phyloP scores from a whole-genome alignment of 2,329 filamentous ascomycete species.

The Neofusicoccum kwambonambiense region DNA sequence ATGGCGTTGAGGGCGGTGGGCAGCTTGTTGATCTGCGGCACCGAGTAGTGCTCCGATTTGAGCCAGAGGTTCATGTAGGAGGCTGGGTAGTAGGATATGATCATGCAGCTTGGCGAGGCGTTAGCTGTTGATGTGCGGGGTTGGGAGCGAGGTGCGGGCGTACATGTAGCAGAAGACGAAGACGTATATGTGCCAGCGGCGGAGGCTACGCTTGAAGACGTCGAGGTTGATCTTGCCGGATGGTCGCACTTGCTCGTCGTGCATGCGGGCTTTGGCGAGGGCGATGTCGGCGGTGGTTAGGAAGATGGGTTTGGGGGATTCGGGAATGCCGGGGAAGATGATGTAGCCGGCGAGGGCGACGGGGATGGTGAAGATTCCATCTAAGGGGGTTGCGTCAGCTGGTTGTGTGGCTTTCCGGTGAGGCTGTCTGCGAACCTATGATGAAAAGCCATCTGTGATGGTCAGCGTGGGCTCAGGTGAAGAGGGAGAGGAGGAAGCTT shows the following conservation, averaged over 20 bases:
- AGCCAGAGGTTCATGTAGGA: constrained; percentile 56
- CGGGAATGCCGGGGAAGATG: constrained; percentile 53
- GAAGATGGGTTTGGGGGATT: constrained; percentile 52
- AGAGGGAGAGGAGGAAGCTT: neutral
- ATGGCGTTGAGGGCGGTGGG: constrained; percentile 52
- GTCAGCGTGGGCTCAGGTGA: constrained; percentile 32
- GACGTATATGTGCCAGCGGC: constrained; percentile 54
- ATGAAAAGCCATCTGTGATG: constrained; percentile 51
- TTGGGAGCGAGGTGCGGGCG: constrained; percentile 28
- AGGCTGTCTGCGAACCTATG: constrained; percentile 31
- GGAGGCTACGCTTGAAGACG: constrained; percentile 47
- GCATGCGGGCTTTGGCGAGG: constrained; percentile 31
- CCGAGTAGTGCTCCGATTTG: constrained; percentile 47
- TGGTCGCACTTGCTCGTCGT: constrained; percentile 31
- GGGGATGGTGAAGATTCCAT: constrained; percentile 57
- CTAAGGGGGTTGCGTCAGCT: constrained; percentile 23
- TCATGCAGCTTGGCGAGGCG: constrained; percentile 27
- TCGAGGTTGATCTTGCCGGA: constrained; percentile 44
- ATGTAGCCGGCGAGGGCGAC: constrained; percentile 56
- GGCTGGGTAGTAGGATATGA: constrained; percentile 42
- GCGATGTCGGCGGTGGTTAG: constrained; percentile 38
- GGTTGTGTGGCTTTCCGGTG: neutral
- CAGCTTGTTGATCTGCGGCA: constrained; percentile 51
- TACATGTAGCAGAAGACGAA: constrained; percentile 52
- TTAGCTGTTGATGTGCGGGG: neutral